Percentiles rank a stretch among this genome's conserved stretches.
Evolutionary conservation across 2,329 filamentous ascomycete genomes (phyloP).

Genomic region (Colletotrichum sp.): DNA sequence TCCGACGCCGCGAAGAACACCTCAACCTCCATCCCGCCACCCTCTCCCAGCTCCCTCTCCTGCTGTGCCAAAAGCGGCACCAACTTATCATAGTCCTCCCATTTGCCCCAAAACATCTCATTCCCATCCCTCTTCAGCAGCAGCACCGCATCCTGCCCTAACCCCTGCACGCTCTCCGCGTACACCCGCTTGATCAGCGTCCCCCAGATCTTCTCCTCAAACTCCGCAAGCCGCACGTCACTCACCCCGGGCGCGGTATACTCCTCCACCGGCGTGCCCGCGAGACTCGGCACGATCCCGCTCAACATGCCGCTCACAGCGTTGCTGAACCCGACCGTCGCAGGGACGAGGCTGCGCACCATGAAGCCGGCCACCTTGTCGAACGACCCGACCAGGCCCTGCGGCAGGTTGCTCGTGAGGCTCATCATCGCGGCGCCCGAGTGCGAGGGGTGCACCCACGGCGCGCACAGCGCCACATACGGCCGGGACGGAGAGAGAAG

Average conservation of each 20-base stretch:
- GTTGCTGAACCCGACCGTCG: constrained; percentile 7
- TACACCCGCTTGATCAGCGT: constrained; percentile 27
- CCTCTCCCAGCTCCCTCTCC: neutral
- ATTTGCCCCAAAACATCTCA: constrained; percentile 29
- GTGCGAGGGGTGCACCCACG: constrained; percentile 34
- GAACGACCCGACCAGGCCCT: constrained; percentile 18
- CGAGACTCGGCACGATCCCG: neutral
- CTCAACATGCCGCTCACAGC: neutral
- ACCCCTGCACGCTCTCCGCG: constrained; percentile 26
- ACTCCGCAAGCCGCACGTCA: constrained; percentile 2
- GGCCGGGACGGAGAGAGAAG: constrained; percentile 27
- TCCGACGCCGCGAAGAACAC: constrained; percentile 34
- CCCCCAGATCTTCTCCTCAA: constrained; percentile 24
- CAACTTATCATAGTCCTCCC: constrained; percentile 33
- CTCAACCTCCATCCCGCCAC: constrained; percentile 24
- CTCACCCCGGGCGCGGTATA: neutral
- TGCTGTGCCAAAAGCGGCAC: constrained; percentile 27
- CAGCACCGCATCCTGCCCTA: constrained; percentile 31
- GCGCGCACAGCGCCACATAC: constrained; percentile 32
- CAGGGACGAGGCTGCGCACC: constrained; percentile 22
- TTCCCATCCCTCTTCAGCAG: constrained; percentile 28
- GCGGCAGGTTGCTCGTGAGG: constrained; percentile 26
- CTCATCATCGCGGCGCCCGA: constrained; percentile 25
- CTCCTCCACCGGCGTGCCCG: neutral
- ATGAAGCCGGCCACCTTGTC: constrained; percentile 27